phyloP scores from a whole-genome alignment of 106 monocot species.

The Ottelia alismoides region DNA sequence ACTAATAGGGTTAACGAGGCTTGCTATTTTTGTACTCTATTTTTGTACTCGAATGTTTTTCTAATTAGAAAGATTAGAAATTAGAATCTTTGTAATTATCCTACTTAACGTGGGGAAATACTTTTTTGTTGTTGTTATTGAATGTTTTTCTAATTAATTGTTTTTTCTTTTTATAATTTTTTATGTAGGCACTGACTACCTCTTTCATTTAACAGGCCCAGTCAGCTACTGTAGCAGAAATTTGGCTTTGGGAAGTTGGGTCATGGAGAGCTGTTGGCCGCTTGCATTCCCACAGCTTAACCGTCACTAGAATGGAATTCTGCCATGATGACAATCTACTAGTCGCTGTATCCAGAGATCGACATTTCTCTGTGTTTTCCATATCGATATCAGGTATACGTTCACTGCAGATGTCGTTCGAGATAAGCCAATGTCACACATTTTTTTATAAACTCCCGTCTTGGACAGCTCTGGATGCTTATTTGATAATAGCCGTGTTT shows the following conservation, averaged over 20 bases:
- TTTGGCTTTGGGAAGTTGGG: conserved; percentile 93
- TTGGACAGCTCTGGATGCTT: too few species aligned
- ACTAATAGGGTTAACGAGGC: too few species aligned
- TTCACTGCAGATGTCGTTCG: too few species aligned
- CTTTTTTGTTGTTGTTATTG: background rate
- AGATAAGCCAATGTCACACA: too few species aligned
- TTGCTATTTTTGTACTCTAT: too few species aligned
- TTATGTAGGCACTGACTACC: too few species aligned
- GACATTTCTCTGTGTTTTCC: conserved; percentile 78
- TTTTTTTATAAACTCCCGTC: too few species aligned
- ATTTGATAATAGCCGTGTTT: too few species aligned
- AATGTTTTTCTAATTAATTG: background rate
- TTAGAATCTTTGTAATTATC: too few species aligned
- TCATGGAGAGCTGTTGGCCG: conserved; percentile 90
- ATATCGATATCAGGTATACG: conserved; percentile 53
- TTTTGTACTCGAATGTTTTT: too few species aligned
- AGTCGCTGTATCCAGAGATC: conserved; percentile 84
- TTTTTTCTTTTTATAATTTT: background rate
- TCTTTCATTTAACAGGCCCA: conserved; percentile 50
- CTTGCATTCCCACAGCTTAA: conserved; percentile 73
- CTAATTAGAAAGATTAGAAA: too few species aligned
- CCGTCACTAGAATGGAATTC: conserved; percentile 90
- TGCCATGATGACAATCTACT: conserved; percentile 72
- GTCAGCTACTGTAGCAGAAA: conserved; percentile 54
- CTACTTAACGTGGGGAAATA: too few species aligned